phyloP scores from a whole-genome alignment of 768 basidiomycete genomes.

The Macrolepiota albuminosa region DNA sequence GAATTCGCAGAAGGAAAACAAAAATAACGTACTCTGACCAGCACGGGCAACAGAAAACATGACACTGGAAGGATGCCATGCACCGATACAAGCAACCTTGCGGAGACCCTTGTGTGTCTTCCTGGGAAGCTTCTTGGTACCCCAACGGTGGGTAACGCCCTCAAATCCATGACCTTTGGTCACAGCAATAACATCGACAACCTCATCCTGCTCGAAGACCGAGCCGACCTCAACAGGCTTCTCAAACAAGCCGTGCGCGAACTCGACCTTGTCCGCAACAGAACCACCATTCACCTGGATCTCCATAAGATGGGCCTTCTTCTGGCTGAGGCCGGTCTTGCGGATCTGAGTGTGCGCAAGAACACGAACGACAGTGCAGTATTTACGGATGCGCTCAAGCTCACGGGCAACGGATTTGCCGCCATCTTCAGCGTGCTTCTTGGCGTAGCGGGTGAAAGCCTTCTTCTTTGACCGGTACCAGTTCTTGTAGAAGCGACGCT shows the following conservation, averaged over 20 bases:
- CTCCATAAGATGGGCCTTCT: constrained; percentile 99
- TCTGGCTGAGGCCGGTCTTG: constrained; percentile 96
- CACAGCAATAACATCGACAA: constrained; percentile 94
- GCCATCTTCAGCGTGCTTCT: constrained; percentile 95
- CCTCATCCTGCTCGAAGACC: constrained; percentile 96
- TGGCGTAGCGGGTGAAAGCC: constrained; percentile 99
- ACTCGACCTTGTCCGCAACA: constrained; percentile 96
- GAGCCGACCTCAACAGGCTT: constrained; percentile 84
- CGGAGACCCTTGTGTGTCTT: constrained; percentile 99
- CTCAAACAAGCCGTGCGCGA: constrained; percentile 90
- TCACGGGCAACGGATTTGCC: constrained; percentile 92
- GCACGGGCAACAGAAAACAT: constrained; percentile 99
- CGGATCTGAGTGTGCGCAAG: constrained; percentile 98
- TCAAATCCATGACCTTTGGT: constrained; percentile 99
- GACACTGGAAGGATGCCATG: constrained; percentile 98
- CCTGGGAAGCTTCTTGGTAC: constrained; percentile 95
- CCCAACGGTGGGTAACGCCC: constrained; percentile 99
- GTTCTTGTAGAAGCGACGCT: constrained; percentile 99
- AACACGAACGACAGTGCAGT: constrained; percentile 99
- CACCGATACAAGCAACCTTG: constrained; percentile 98
- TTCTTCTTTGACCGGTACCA: constrained; percentile 99
- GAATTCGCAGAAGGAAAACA: neutral
- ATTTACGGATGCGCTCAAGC: constrained; percentile 99
- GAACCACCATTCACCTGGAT: constrained; percentile 99
- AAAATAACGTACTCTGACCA: constrained; percentile 82